Conservation (phyloP, 495 filamentous ascomycete genomes). For the Podospora fimiseda region DNA sequence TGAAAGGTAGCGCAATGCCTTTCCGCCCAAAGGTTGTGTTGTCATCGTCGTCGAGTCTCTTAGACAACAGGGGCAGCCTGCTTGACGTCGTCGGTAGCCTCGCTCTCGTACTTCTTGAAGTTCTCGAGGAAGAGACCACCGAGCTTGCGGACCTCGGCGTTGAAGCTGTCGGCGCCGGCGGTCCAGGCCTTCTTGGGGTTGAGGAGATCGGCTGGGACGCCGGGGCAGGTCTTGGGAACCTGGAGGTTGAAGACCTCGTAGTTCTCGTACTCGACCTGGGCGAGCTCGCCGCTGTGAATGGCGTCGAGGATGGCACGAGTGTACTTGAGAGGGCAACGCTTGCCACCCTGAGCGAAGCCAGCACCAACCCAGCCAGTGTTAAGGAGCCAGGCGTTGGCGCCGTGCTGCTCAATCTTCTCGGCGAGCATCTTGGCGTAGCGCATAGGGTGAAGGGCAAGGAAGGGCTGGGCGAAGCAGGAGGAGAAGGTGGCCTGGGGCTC, state of each 20-base stretch:
- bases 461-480: constrained; percentile 98
- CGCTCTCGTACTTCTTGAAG: constrained; percentile 54
- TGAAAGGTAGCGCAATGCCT: neutral
- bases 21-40: neutral
- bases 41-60: neutral
- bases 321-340: constrained; percentile 98
- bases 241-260: constrained; percentile 96
- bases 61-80: constrained; percentile 56
- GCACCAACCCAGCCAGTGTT: constrained; percentile 99
- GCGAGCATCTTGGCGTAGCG: constrained; percentile 97
- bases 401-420: constrained; percentile 92
- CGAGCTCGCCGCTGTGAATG: constrained; percentile 93
- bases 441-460: constrained; percentile 98
- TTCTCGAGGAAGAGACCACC: constrained; percentile 86
- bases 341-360: constrained; percentile 87
- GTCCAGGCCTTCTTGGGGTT: constrained; percentile 94
- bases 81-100: constrained; percentile 33
- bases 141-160: constrained; percentile 80
- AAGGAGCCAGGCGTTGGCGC: constrained; percentile 94
- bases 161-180: constrained; percentile 67
- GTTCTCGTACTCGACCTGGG: constrained; percentile 83
- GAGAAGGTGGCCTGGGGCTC: constrained; percentile 99
- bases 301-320: constrained; percentile 96
- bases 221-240: constrained; percentile 78
- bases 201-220: constrained; percentile 83